These are phyloP conservation scores for Trichoderma breve DNA, from an alignment of 2,329 filamentous ascomycete genomes.

Conservation along the genomic window DNA sequence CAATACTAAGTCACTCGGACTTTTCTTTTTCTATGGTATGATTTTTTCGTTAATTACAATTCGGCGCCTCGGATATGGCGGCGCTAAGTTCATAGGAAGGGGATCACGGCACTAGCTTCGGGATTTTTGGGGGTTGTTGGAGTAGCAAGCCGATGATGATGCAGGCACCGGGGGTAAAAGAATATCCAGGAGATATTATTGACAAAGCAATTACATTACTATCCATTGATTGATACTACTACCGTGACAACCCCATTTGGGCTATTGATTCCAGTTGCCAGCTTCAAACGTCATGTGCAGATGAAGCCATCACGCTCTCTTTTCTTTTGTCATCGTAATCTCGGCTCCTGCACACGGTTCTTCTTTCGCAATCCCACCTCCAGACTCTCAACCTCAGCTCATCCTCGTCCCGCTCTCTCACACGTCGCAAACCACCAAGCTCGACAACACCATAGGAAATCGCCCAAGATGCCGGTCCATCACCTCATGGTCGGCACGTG, in stretches of 20 bases:
- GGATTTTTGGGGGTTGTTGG: background rate
- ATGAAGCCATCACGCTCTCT: background rate
- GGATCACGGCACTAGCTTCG: background rate
- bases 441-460: background rate
- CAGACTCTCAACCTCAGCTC: background rate
- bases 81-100: background rate
- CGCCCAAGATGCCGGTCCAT: conserved; percentile 64
- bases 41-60: background rate
- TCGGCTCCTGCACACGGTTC: background rate
- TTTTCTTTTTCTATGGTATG: background rate
- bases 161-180: background rate
- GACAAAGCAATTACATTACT: background rate
- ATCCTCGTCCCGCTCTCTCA: background rate
- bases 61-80: background rate
- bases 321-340: background rate
- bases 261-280: background rate
- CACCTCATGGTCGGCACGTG: conserved; percentile 91
- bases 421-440: background rate
- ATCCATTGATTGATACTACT: background rate
- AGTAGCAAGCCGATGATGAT: background rate
- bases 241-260: background rate
- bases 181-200: background rate
- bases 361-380: background rate
- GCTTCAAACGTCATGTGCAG: background rate
- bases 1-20: background rate